Evolutionary conservation across 345 rosid species (phyloP), one percentile per base, ranked within the genome.

Genomic region (Tarenaya hassleriana): DNA sequence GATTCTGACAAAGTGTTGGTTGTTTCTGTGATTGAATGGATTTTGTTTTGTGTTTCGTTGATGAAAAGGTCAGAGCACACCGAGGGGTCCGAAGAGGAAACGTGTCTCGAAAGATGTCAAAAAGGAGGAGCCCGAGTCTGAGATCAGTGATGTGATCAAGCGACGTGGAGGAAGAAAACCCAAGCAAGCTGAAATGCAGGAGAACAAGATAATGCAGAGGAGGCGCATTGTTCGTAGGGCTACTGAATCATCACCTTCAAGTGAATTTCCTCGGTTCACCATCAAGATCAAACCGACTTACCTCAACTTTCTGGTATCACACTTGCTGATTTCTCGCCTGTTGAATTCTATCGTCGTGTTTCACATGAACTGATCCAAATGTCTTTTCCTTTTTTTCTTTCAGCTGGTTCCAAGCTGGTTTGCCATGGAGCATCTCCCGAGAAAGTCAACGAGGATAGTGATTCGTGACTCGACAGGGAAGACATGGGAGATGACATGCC

Each of bases 271-370:
- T 27, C 39, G 47, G 29, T 66, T 66, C 52, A 6, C 3, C 47
- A 34, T 66, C 35, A 52, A 50, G 34, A 53, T 59, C n/a, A 47
- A n/a, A 45, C 52, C 14, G 3, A 39, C 70, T 39, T 53, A 60
- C 56, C 61, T 59, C 46, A 52, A n/a, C 41, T 53, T 47, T 21
- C 14, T 66, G 51, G 70, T 66, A 66, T 58, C n/a, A n/a, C n/a
- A 55, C 20, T 21, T 7, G 0, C 16, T 35, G 10, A 4, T 35
- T 35, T 35, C 9, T 35, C 11, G 1, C 11, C 40, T 35, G 11
- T 10, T n/a, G 13, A 35, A 35, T 11, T 35, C 11, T 35, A 9
- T 35, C 13, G n/a, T n/a, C 9, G 40, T 35, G 11, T 9, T 1
- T 4, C 13, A n/a, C 7, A 35, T 7, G 1, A 35, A 10, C 40